phyloP scores from a whole-genome alignment of 352 stramenopile genomes.

The Phytophthora chlamydospora region DNA sequence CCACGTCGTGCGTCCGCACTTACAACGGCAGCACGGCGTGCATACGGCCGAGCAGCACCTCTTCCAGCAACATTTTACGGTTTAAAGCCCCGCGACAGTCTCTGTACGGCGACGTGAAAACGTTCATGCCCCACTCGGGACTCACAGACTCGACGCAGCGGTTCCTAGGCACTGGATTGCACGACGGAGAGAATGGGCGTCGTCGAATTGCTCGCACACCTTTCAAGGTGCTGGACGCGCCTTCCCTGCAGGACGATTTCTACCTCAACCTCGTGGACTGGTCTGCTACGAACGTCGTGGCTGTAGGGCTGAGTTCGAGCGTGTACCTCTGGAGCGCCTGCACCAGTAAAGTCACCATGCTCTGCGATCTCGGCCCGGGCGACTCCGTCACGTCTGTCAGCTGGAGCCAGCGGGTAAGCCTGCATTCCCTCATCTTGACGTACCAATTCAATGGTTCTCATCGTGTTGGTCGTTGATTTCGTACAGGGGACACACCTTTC shows the following conservation, averaged over 20 bases:
- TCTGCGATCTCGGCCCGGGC: slow-evolving; percentile 83
- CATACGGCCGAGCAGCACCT: slow-evolving; percentile 34
- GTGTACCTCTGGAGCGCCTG: slow-evolving; percentile 97
- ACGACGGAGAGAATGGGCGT: slow-evolving; percentile 37
- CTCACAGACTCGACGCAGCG: slow-evolving; percentile 50
- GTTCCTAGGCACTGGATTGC: slow-evolving; percentile 18
- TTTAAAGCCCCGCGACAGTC: slow-evolving; percentile 74
- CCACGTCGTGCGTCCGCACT: slow-evolving; percentile 30
- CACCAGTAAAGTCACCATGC: slow-evolving; percentile 93
- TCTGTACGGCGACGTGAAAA: slow-evolving; percentile 66
- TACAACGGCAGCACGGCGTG: slow-evolving; percentile 40
- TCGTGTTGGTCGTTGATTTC: slow-evolving; percentile 2
- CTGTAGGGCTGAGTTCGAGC: slow-evolving; percentile 92
- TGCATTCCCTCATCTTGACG: not conserved
- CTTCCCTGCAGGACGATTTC: slow-evolving; percentile 97
- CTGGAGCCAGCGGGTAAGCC: slow-evolving; percentile 90
- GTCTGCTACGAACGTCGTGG: slow-evolving; percentile 95
- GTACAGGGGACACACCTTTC: slow-evolving; percentile 90
- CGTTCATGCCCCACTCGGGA: slow-evolving; percentile 51
- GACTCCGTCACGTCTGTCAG: slow-evolving; percentile 94
- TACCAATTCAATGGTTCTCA: slow-evolving; percentile 3
- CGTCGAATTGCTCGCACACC: slow-evolving; percentile 93
- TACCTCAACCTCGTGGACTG: slow-evolving; percentile 99
- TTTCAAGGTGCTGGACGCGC: slow-evolving; percentile 98
- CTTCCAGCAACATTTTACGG: slow-evolving; percentile 71